Evolutionary conservation across 2,329 filamentous ascomycete genomes (phyloP), one percentile per base, ranked within the genome.

Genomic region (Calonectria pteridis): DNA sequence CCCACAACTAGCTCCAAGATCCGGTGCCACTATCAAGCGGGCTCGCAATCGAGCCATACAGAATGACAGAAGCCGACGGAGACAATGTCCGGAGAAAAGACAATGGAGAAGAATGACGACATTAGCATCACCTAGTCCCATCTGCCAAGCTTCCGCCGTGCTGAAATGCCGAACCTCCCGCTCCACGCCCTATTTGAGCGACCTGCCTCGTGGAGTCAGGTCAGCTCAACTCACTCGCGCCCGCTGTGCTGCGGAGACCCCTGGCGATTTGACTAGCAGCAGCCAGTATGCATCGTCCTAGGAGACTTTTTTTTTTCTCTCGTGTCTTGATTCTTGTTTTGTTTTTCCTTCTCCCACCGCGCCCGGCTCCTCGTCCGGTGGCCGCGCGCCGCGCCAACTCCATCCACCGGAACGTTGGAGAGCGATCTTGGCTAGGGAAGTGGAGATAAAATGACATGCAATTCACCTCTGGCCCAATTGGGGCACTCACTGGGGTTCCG

Each of bases 141-240:
- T 43, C 63, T 58, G 63, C 67, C 58, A 70, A 70, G 58, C 59
- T 37, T 59, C 49, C 55, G 46, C 35, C 49, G 59, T 53, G 51
- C 6, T 40, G 63, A 40, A 72, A 67, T 64, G 64, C 64, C 64
- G 70, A 59, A 18, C 43, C 53, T 67, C 69, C 69, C 69, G 69
- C 53, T 62, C 49, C 40, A 46, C 31, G 29, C 64, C 51, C 62
- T 62, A 33, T 46, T 37, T 28, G 64, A 62, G 46, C 63, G 53
- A 29, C 35, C 33, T 40, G 37, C 33, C 33, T 40, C 69, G 63
- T 35, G 53, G 59, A 63, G 31, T 40, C 35, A n/a, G n/a, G 26
- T 55, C 18, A 31, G 43, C n/a, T 51, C 18, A 49, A 64, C 18
- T 49, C 26, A 64, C 18, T 49, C 26, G 59, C 59, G 37, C 37